Base-by-base conservation (phyloP, 352 stramenopile species). In the Globisporangium nunn region DNA sequence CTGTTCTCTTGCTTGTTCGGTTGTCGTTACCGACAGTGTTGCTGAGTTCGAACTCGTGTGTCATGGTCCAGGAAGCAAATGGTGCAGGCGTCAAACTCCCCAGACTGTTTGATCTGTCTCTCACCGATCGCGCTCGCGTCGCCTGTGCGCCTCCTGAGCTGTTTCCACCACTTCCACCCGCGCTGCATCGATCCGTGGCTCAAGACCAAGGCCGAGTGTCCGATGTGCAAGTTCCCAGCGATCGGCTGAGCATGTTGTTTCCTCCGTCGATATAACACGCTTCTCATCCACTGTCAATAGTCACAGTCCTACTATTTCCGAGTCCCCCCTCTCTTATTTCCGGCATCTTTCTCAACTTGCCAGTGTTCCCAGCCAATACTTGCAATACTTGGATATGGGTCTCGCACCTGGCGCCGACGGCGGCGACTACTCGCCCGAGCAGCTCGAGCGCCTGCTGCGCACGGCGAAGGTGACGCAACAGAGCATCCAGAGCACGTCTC, bases 171-270 rank as follows among this genome's bases (percentile, higher is more conserved):
- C 55, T 94, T 92, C 57, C 81, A 92, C 44, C 75, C 74, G 0
- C 41, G 58, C 11, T 91, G 81, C 68, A 90, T 93, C 62, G 84
- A 92, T 37, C 70, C 68, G 37, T 93, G 84, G 81, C 81, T 93
- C 7, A 68, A 74, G 37, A 65, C 71, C 44, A 88, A 91, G 56
- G 78, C 75, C 10, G 65, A 71, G 43, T 93, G 84, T 61, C 81
- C 84, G 3, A 76, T 91, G 54, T 93, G 84, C 72, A 91, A 93
- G 60, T 86, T 85, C 56, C 71, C 83, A 3, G 75, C 78, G 47
- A 71, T 90, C 48, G 72, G 65, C 14, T 86, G 55, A 80, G 4
- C 35, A 11, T 4, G 35, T 15, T 14, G 35, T 11, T 7, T 12
- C 35, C 7, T 40, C 7, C 7, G 35, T 40, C 33, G 33, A 37